Conservation (phyloP, 495 filamentous ascomycete genomes). For the Penicillium cosmopolitanum region DNA sequence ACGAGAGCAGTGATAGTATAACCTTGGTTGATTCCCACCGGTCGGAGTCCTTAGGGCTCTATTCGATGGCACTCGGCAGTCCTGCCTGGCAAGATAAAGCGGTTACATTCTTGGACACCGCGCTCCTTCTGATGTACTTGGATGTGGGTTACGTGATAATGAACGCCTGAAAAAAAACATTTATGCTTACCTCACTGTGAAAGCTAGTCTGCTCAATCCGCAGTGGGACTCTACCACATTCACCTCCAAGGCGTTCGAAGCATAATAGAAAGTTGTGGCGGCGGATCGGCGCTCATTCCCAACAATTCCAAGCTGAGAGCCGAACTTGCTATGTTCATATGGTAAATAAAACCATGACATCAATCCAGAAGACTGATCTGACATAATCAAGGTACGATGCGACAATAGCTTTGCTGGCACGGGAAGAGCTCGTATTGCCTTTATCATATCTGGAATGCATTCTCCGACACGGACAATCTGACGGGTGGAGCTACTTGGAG, state of each 20-base stretch:
- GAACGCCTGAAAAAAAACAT: background rate
- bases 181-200: background rate
- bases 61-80: background rate
- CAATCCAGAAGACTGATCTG: too few species aligned
- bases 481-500: conserved; percentile 25
- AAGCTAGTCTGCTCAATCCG: background rate
- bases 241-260: background rate
- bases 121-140: background rate
- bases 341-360: conserved; percentile 11
- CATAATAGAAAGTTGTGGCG: conserved; percentile 7
- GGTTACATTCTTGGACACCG: background rate
- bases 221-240: background rate
- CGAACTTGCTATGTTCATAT: conserved; percentile 12
- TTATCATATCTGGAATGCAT: conserved; percentile 22
- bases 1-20: background rate
- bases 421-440: conserved; percentile 20
- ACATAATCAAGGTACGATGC: conserved; percentile 15
- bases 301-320: conserved; percentile 6
- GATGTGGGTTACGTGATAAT: background rate
- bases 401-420: conserved; percentile 24
- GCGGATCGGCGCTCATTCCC: conserved; percentile 3
- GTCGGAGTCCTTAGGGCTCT: background rate
- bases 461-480: conserved; percentile 8
- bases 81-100: background rate
- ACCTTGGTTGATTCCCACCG: background rate